Percentiles rank a stretch among this genome's conserved stretches.
Evolutionary conservation across 768 basidiomycete species (phyloP).

Genomic region (Lactarius sp.): DNA sequence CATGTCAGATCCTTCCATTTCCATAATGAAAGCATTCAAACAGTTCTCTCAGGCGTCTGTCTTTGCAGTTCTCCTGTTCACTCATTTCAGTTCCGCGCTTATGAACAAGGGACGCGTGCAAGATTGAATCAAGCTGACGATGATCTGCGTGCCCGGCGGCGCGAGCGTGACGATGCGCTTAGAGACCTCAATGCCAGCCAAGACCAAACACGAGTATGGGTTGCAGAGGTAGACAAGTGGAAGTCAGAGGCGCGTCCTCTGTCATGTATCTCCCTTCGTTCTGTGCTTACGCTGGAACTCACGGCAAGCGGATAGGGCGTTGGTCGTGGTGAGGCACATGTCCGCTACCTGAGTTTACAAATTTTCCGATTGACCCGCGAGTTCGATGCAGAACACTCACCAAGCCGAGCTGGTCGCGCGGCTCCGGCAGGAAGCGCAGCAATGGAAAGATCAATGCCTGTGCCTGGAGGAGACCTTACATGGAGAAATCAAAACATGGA

Average conservation of each 20-base stretch:
- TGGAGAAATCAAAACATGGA: too few species aligned
- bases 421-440: conserved; percentile 56
- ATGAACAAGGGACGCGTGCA: conserved; percentile 23
- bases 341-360: neutral
- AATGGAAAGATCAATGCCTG: conserved; percentile 67
- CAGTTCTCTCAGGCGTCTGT: conserved; percentile 39
- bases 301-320: conserved; percentile 12
- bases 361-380: neutral
- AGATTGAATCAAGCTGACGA: conserved; percentile 17
- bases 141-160: conserved; percentile 16
- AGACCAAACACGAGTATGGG: conserved; percentile 14
- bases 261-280: neutral
- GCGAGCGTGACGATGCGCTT: conserved; percentile 24
- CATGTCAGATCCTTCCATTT: too few species aligned
- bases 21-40: conserved; percentile 39
- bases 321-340: neutral
- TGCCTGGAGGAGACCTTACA: conserved; percentile 42
- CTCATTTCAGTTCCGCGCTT: conserved; percentile 19
- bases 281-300: neutral
- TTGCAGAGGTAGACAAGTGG: conserved; percentile 22
- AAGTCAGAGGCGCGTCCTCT: conserved; percentile 21
- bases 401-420: conserved; percentile 57
- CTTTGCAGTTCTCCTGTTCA: conserved; percentile 27
- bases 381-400: conserved; percentile 45
- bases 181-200: conserved; percentile 11